Conservation (phyloP, 1,284 basidiomycete species). For the Pascua sp. region DNA sequence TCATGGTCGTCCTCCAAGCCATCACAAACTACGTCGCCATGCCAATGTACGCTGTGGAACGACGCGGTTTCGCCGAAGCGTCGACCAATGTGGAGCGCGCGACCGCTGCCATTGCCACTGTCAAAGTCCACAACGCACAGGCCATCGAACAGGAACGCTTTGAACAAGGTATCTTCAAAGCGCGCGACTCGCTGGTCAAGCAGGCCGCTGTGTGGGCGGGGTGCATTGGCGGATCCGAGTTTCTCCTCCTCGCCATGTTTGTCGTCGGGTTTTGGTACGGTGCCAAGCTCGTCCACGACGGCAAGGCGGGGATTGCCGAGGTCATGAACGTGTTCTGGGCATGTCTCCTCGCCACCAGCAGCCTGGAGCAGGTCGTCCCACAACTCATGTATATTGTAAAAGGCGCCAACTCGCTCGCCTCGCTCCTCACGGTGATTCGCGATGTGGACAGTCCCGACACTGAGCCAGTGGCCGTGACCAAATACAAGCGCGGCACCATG, state of each 20-base stretch:
- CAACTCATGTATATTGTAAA: slow-evolving; percentile 73
- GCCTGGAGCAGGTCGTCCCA: slow-evolving; percentile 75
- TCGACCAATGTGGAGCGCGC: slow-evolving; percentile 77
- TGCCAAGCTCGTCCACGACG: slow-evolving; percentile 72
- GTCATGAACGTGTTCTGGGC: slow-evolving; percentile 98
- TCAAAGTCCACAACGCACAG: slow-evolving; percentile 93
- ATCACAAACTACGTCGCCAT: slow-evolving; percentile 64
- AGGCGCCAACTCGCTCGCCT: slow-evolving; percentile 78
- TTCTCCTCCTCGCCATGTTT: slow-evolving; percentile 85
- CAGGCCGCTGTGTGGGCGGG: slow-evolving; percentile 73
- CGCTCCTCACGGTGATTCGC: slow-evolving; percentile 62
- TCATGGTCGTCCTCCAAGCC: slow-evolving; percentile 70
- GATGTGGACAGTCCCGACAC: slow-evolving; percentile 25
- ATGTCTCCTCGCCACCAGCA: slow-evolving; percentile 79
- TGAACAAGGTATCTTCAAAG: slow-evolving; percentile 53
- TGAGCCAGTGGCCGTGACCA: background rate
- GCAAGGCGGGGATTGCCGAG: slow-evolving; percentile 64
- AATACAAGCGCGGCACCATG: background rate
- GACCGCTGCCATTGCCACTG: slow-evolving; percentile 74
- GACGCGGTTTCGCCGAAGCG: slow-evolving; percentile 64
- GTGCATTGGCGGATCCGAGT: slow-evolving; percentile 66
- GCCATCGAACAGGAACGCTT: slow-evolving; percentile 59
- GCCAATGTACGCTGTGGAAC: slow-evolving; percentile 67
- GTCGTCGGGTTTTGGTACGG: slow-evolving; percentile 98
- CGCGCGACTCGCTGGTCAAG: slow-evolving; percentile 51